A percentile compares a stretch with the other conserved stretches of the same genome.
These are phyloP conservation scores for Flaveria bidentis DNA, from an alignment of 129 eudicot genomes.

Conservation along the genomic window DNA sequence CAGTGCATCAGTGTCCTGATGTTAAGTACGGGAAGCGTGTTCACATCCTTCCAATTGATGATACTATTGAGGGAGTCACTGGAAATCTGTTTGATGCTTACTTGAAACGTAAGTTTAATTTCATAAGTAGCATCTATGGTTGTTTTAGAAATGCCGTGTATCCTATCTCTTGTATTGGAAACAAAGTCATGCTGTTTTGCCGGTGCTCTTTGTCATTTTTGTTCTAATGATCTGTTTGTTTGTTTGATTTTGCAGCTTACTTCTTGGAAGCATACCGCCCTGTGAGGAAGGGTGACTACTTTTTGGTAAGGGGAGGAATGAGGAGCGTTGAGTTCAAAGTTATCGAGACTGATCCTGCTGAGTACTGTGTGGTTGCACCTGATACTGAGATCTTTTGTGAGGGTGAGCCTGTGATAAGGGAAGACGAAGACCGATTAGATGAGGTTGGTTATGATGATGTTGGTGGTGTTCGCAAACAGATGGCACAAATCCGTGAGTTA, in stretches of 20 bases:
- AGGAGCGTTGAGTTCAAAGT: conserved; percentile 76
- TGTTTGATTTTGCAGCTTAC: conserved; percentile 46
- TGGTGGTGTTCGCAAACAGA: conserved; percentile 77
- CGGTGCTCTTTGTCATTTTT: background rate
- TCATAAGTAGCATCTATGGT: background rate
- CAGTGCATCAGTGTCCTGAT: conserved; percentile 89
- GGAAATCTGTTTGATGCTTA: conserved; percentile 88
- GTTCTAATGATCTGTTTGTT: background rate
- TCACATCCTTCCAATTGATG: conserved; percentile 89
- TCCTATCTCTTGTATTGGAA: too few species aligned
- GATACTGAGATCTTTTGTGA: conserved; percentile 73
- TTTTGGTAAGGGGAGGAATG: conserved; percentile 76
- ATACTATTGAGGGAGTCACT: conserved; percentile 84
- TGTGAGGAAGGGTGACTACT: conserved; percentile 67
- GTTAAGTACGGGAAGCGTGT: conserved; percentile 96
- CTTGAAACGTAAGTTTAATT: conserved; percentile 64
- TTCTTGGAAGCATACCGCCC: conserved; percentile 72
- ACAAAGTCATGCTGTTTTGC: too few species aligned
- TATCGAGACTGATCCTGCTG: conserved; percentile 84
- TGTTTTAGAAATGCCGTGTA: background rate
- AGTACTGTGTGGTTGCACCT: conserved; percentile 91
- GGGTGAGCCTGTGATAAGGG: conserved; percentile 70
- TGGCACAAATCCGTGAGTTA: conserved; percentile 88
- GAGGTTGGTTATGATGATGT: conserved; percentile 77
- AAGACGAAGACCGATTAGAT: conserved; percentile 65